Base-by-base conservation (phyloP, 2,329 filamentous ascomycete genomes). In the Thyridium curvatum region DNA sequence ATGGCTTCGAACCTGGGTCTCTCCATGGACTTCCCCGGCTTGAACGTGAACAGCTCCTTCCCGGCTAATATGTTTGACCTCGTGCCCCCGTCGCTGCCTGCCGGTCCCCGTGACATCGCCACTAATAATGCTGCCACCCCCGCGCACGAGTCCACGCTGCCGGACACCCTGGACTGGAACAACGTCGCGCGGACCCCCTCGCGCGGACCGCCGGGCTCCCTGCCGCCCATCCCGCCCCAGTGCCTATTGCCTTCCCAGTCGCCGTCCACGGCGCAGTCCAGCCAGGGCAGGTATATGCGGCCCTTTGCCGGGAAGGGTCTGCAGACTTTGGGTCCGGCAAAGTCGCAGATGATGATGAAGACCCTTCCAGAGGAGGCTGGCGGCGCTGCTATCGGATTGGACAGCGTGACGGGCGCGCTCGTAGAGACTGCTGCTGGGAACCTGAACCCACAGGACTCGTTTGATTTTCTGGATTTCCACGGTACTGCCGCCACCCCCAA, bases 271-370 rank as follows among this genome's bases (percentile, higher is more conserved):
- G 66, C 70, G 1, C 71, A 71, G 2, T 75, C 72, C 7, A 61
- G 65, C 39, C 67, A 69, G 40, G 58, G 62, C 40, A 65, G 65
- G 42, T 79, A 78, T 44, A 56, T 74, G 10, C 61, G 67, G 21
- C 75, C 75, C 1, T 79, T 79, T 56, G 62, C 65, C 9, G 75
- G 75, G 2, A 74, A 67, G 42, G 75, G 75, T 21, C 60, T 78
- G 3, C 59, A 73, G 35, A 78, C 74, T 49, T 65, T 79, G 29
- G 21, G 21, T 10, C 21, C 21, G 21, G 21, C 12, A 21, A 30
- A 3, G 16, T 30, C n/a, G 15, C 18, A n/a, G 54, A 52, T 30
- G 41, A 51, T 13, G 51, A 54, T 35, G 48, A 51, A 18, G 32
- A 31, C 17, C 30, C 15, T 32, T 14, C 15, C 18, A 4, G 17